These are phyloP conservation scores for Exobasidium cylindrosporum DNA, from an alignment of 1,284 basidiomycete genomes.

Conservation along the genomic window DNA sequence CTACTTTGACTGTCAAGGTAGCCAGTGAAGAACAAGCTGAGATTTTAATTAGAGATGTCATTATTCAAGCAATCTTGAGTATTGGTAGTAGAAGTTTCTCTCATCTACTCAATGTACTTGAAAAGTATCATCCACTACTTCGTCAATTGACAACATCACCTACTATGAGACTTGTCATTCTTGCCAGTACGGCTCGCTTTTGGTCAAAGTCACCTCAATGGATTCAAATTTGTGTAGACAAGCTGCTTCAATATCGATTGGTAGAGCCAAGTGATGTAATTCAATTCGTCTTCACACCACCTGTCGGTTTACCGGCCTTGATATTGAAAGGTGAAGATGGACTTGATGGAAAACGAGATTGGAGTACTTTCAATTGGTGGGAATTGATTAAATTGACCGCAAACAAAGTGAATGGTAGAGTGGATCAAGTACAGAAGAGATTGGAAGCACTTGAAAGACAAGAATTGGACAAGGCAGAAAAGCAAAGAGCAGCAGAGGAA, in stretches of 20 bases:
- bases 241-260: constrained; percentile 96
- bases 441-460: constrained; percentile 30
- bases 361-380: constrained; percentile 48
- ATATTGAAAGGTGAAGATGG: not conserved
- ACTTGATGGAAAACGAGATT: constrained; percentile 26
- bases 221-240: constrained; percentile 77
- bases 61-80: constrained; percentile 82
- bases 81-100: constrained; percentile 95
- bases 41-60: constrained; percentile 69
- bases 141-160: constrained; percentile 67
- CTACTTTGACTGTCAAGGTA: constrained; percentile 27
- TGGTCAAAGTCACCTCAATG: constrained; percentile 64
- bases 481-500: constrained; percentile 29
- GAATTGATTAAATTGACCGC: constrained; percentile 40
- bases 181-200: constrained; percentile 70
- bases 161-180: constrained; percentile 60
- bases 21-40: constrained; percentile 62
- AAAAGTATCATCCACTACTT: constrained; percentile 83
- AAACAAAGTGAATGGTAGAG: constrained; percentile 53
- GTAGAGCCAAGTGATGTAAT: constrained; percentile 91
- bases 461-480: constrained; percentile 31
- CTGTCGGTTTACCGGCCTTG: constrained; percentile 21
- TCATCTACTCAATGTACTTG: constrained; percentile 94
- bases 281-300: constrained; percentile 69
- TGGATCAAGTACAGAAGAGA: constrained; percentile 46